These are phyloP conservation scores for Zygoascus meyerae DNA, from an alignment of 1,139 yeast genomes.

Conservation along the genomic window DNA sequence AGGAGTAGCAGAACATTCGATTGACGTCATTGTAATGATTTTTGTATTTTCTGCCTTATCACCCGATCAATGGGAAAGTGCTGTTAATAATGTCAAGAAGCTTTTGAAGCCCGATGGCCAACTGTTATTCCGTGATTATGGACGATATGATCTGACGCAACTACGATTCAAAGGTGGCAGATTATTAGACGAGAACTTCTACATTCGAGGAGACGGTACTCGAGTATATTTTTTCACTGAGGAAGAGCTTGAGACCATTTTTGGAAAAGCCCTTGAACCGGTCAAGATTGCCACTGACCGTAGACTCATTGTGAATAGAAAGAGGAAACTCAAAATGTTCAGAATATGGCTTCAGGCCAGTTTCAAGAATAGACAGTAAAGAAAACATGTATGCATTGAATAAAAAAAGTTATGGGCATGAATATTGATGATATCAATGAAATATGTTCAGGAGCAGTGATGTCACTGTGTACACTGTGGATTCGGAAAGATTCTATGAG, in stretches of 20 bases:
- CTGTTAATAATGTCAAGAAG: slow-evolving; percentile 61
- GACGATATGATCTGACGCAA: slow-evolving; percentile 93
- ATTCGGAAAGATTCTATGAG: no score
- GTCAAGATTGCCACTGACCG: slow-evolving; percentile 83
- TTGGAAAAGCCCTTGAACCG: slow-evolving; percentile 59
- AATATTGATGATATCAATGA: background rate
- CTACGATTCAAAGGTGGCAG: slow-evolving; percentile 88
- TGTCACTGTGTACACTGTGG: no score
- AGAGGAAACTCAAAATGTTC: slow-evolving; percentile 89
- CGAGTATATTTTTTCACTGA: slow-evolving; percentile 95
- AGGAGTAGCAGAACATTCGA: slow-evolving; percentile 72
- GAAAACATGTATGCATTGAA: background rate
- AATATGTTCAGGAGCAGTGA: background rate
- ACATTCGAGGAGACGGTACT: slow-evolving; percentile 97
- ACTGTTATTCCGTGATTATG: slow-evolving; percentile 87
- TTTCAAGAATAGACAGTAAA: slow-evolving; percentile 38
- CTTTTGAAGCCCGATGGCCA: slow-evolving; percentile 90
- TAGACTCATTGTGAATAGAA: slow-evolving; percentile 83
- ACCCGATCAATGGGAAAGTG: slow-evolving; percentile 86
- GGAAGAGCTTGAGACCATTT: slow-evolving; percentile 75
- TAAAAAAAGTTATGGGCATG: background rate
- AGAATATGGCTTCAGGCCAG: slow-evolving; percentile 96
- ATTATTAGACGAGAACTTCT: slow-evolving; percentile 83
- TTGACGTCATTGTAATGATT: slow-evolving; percentile 87
- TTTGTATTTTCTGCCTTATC: slow-evolving; percentile 90